Evolutionary conservation across 1,284 basidiomycete genomes (phyloP).

Genomic region (Melampsora larici-populina): DNA sequence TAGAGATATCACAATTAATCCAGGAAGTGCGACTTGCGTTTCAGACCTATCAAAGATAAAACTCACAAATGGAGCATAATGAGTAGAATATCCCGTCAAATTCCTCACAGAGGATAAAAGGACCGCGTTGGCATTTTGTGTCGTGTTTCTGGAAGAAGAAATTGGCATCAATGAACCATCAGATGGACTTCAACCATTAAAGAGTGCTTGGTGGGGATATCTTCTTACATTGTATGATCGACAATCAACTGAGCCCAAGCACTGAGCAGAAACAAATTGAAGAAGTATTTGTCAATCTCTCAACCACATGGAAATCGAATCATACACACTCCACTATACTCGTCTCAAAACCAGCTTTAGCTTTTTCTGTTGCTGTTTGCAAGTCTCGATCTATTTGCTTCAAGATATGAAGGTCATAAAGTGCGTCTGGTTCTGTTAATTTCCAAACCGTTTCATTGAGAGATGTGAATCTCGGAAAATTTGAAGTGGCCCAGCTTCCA

Average conservation of each 20-base stretch:
- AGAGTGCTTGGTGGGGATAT: neutral
- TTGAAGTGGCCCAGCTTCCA: constrained; percentile 41
- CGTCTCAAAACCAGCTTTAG: constrained; percentile 34
- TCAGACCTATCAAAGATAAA: neutral
- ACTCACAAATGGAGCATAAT: constrained; percentile 43
- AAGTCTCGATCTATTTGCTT: constrained; percentile 40
- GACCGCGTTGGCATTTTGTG: constrained; percentile 35
- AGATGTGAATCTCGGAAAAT: constrained; percentile 40
- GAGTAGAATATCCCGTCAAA: constrained; percentile 21
- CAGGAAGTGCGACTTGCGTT: neutral
- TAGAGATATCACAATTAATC: neutral
- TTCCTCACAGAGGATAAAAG: constrained; percentile 35
- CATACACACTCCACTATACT: constrained; percentile 39
- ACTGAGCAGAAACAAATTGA: neutral
- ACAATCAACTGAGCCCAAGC: constrained; percentile 43
- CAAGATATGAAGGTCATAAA: constrained; percentile 36
- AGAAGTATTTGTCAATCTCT: too few species aligned
- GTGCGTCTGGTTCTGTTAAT: constrained; percentile 38
- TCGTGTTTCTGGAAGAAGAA: constrained; percentile 35
- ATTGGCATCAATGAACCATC: neutral
- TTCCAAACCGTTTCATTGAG: constrained; percentile 42
- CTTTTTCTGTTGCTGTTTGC: constrained; percentile 39
- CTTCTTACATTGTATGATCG: constrained; percentile 39
- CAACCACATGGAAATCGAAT: too few species aligned
- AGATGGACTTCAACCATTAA: neutral